phyloP scores from a whole-genome alignment of 2,329 filamentous ascomycete genomes.

The Pseudogymnoascus sp. region DNA sequence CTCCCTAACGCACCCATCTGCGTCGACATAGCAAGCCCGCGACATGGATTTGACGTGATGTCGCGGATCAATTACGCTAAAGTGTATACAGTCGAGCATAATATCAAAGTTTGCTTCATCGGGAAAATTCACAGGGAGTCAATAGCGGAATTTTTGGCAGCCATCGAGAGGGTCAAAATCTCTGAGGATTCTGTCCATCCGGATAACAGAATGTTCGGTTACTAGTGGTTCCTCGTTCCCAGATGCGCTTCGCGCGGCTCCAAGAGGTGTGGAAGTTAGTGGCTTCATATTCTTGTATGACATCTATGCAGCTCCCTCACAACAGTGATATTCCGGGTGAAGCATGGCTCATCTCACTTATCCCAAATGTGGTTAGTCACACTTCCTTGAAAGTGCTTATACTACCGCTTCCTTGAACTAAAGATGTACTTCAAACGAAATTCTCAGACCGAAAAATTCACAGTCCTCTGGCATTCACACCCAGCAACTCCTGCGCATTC shows the following conservation, averaged over 20 bases:
- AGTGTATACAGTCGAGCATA: background rate
- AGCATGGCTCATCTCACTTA: too few species aligned
- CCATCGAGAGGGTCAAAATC: background rate
- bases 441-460: background rate
- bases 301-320: too few species aligned
- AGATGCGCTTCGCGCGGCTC: background rate
- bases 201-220: background rate
- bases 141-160: background rate
- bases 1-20: too few species aligned
- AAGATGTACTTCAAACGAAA: background rate
- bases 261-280: background rate
- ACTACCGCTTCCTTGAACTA: background rate
- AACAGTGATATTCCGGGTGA: too few species aligned
- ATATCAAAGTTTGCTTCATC: background rate
- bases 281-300: too few species aligned
- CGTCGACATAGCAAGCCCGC: too few species aligned
- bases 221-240: background rate
- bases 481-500: slow-evolving; percentile 43
- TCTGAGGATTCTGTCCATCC: background rate
- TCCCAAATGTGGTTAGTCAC: too few species aligned
- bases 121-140: background rate
- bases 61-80: background rate
- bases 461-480: slow-evolving; percentile 22
- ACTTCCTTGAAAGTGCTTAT: background rate
- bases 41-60: too few species aligned